A percentile compares a stretch with the other conserved stretches of the same genome.
phyloP scores from a whole-genome alignment of 2,329 filamentous ascomycete species.

The Colletotrichum higginsianum region DNA sequence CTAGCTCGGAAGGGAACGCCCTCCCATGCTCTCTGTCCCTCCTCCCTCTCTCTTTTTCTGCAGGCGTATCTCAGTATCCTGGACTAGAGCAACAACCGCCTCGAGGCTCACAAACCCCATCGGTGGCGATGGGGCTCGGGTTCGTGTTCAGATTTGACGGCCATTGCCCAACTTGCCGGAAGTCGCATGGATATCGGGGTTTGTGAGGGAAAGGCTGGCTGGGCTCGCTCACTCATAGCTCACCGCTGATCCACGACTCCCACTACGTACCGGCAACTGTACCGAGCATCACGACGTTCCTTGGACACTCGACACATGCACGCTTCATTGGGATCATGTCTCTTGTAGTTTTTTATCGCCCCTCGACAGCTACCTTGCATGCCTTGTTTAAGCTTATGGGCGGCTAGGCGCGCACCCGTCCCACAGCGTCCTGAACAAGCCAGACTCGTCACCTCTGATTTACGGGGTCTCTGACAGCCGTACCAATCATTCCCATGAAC shows the following conservation, averaged over 20 bases:
- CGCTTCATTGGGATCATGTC: background rate
- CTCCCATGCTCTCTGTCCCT: background rate
- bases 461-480: conserved; percentile 24
- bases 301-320: conserved; percentile 3
- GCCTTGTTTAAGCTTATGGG: conserved; percentile 38
- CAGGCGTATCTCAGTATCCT: conserved; percentile 20
- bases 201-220: background rate
- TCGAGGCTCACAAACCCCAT: background rate
- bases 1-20: conserved; percentile 24
- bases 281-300: background rate
- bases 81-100: conserved; percentile 2
- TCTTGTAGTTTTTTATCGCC: background rate
- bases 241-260: conserved; percentile 9
- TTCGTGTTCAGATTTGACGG: too few relatives aligned
- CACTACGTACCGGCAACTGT: background rate
- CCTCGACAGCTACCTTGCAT: conserved; percentile 25
- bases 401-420: conserved; percentile 38
- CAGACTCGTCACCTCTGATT: conserved; percentile 1
- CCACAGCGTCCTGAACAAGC: conserved; percentile 11
- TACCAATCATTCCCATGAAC: conserved; percentile 35
- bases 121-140: background rate
- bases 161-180: conserved; percentile 25
- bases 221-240: background rate
- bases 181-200: background rate
- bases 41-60: background rate